Base-by-base conservation (phyloP, 108 stramenopile genomes). In the Aurantiochytrium sp. region DNA sequence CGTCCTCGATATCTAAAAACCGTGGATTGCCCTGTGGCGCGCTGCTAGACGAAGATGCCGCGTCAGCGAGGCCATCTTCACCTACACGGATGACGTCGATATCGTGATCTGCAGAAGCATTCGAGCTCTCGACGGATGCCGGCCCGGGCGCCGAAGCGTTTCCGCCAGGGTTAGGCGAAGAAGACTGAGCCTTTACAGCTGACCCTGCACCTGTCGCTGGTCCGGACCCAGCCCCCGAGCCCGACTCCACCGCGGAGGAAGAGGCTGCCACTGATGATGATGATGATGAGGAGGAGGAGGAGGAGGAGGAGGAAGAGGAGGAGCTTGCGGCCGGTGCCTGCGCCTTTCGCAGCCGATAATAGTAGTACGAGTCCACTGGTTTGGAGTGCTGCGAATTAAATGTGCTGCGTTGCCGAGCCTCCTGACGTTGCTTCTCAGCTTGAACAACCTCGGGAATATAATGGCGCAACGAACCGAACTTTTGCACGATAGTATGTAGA, bases 401-500 rank as follows among this genome's bases (percentile, higher is more conserved):
- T 8, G 18, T 23, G 42, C 64, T 69, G 64, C 64, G 64, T 18
- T 42, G 25, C 6, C 64, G 64, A 8, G 25, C 64, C 42, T 69
- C 64, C 14, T 69, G 64, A 69, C 64, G 64, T 14, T 23, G 64
- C 25, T 28, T 69, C 25, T 69, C 64, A 10, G 25, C 64, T 18
- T 69, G 64, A 1, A 69, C 60, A 90, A 73, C 58, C 57, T 87
- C 19, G 53, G 90, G 88, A n/a, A 94, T 90, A 88, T 89, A 93
- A 60, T 88, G 87, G 59, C 94, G 88, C 90, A 98, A 76, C 8
- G 96, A 93, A 5, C 89, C 92, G 59, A 98, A 94, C 93, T 98
- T 98, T 69, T 95, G 89, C 45, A 96, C 95, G 23, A 97, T 87
- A 18, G 97, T 91, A 60, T 91, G 91, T 19, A 98, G 88, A 57